These are phyloP conservation scores for Xerocomellus chrysenteron DNA, from an alignment of 768 basidiomycete species.

Conservation along the genomic window DNA sequence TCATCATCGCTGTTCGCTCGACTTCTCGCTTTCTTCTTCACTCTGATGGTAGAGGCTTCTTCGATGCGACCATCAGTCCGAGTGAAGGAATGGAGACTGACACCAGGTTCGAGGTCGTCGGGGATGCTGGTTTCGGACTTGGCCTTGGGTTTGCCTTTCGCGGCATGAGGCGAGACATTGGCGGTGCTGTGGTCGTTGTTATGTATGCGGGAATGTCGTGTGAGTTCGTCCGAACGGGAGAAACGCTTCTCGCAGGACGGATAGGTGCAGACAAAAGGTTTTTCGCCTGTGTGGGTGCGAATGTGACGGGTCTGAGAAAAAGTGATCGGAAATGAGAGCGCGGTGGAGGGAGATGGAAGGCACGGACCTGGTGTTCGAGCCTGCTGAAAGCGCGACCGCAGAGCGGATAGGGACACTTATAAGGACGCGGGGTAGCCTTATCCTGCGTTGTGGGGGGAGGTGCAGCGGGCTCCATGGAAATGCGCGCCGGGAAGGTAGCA, in stretches of 20 bases:
- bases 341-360: slow-evolving; percentile 7
- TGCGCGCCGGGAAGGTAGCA: slow-evolving; percentile 7
- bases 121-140: slow-evolving; percentile 24
- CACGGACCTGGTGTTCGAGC: slow-evolving; percentile 88
- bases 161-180: slow-evolving; percentile 18
- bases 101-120: slow-evolving; percentile 27
- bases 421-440: slow-evolving; percentile 64
- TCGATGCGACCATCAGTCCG: slow-evolving; percentile 19
- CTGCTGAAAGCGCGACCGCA: slow-evolving; percentile 96
- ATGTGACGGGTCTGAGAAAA: slow-evolving; percentile 86
- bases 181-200: slow-evolving; percentile 50
- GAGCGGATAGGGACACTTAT: slow-evolving; percentile 91
- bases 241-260: slow-evolving; percentile 98
- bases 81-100: slow-evolving; percentile 28
- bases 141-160: slow-evolving; percentile 31
- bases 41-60: slow-evolving; percentile 35
- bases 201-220: slow-evolving; percentile 93
- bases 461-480: slow-evolving; percentile 25
- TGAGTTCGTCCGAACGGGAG: slow-evolving; percentile 97
- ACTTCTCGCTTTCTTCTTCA: slow-evolving; percentile 78
- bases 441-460: slow-evolving; percentile 27
- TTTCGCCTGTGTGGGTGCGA: slow-evolving; percentile 97
- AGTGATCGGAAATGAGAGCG: slow-evolving; percentile 19
- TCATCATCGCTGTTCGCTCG: slow-evolving; percentile 82
- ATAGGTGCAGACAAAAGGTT: slow-evolving; percentile 90